Percentiles rank a stretch among this genome's conserved stretches.
Conservation (phyloP, 2,329 filamentous ascomycete species). For the Coniochaeta sp. region DNA sequence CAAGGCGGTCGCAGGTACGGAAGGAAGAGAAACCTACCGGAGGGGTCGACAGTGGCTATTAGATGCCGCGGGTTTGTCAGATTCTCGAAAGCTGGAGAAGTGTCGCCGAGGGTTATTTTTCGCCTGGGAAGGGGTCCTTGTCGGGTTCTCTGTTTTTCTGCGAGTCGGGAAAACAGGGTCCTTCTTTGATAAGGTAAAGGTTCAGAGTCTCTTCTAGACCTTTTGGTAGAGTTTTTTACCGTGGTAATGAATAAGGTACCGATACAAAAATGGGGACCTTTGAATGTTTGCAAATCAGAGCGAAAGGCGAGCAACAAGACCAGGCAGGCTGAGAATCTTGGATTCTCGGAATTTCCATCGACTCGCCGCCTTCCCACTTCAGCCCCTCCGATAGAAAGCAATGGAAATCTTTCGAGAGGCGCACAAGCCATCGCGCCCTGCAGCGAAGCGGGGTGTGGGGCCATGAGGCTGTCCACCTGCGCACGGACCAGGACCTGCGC, state of each 20-base stretch:
- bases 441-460: not conserved
- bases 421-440: too few relatives aligned
- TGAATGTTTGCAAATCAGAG: conserved; percentile 9
- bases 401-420: conserved; percentile 19
- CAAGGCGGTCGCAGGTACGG: not conserved
- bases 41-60: not conserved
- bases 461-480: not conserved
- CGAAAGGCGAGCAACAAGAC: conserved; percentile 5
- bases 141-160: too few relatives aligned
- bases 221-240: not conserved
- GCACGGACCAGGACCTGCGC: too few relatives aligned
- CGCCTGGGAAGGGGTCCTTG: not conserved
- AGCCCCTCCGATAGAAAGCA: conserved; percentile 20
- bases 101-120: not conserved
- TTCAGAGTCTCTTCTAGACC: not conserved
- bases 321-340: conserved; percentile 19
- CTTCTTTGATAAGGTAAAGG: not conserved
- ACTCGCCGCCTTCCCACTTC: conserved; percentile 17
- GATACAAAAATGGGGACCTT: conserved; percentile 10
- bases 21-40: not conserved
- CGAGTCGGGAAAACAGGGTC: not conserved
- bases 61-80: not conserved
- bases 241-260: not conserved
- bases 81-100: conserved; percentile 4
- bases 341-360: conserved; percentile 13